Base-by-base conservation (phyloP, 1,139 yeast genomes). In the Kodamaea arcana region DNA sequence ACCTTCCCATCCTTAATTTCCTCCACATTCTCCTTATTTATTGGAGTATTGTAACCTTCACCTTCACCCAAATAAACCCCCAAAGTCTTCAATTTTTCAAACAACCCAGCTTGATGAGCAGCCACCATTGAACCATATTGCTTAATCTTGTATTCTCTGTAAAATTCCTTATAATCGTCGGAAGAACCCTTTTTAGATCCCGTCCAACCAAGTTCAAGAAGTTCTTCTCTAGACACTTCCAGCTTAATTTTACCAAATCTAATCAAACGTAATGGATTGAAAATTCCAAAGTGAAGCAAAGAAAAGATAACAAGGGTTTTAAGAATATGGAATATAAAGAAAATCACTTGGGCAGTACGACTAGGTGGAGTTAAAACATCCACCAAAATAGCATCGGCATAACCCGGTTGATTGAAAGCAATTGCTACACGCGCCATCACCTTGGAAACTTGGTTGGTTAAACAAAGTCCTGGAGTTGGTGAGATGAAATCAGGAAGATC, bases 381-480 rank as follows among this genome's bases (percentile, higher is more conserved):
- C 30, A 63, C 65, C 27, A 71, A 47, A 37, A 83, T 62, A 17
- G 65, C 65, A 7, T 50, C 51, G 4, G 80, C 79, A 33, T 75
- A 43, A 3, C 51, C 52, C 2, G 55, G 55, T 34, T 61, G 52
- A 15, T 65, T 72, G 32, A 62, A 50, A 29, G 57, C 48, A 16
- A 45, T 44, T 9, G 75, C 68, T 5, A 69, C 33, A 27, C 44
- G 44, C 18, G 69, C 60, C 15, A 68, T 45, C 9, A 56, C 22
- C 44, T 62, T 59, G 27, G 79, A 64, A 18, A 78, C 44, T 46
- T 80, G 78, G 51, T 80, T 80, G n/a, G 94, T 83, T 40, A 87
- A 67, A 45, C 92, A 83, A 39, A 80, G 72, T 20, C 97, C 97
- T 0, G 97, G 97, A 3, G 97, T 90, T 33, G 97, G 97, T 28